Evolutionary conservation across 345 rosid species (phyloP), one percentile per base, ranked within the genome.

Genomic region (Eucalyptus microcorys): DNA sequence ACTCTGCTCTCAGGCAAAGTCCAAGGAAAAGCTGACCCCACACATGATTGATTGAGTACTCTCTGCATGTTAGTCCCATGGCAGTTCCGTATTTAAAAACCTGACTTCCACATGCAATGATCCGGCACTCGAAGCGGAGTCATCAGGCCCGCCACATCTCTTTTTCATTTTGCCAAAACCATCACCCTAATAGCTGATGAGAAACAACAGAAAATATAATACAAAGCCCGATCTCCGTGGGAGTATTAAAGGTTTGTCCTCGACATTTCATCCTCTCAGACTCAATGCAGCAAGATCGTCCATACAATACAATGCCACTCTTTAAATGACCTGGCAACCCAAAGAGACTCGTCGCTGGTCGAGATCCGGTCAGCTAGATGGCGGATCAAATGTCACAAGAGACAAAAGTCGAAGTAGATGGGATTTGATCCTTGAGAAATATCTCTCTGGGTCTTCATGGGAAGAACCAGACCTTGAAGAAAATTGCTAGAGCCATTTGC

Each of bases 391-490:
- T 55, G 30, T 11, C 64, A 40, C 45, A 40, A 30, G 64, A 42
- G 45, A 61, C 9, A 19, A 8, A 49, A 53, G 87, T 34, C 12
- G 6, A 42, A 86, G 47, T 21, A 42, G 37, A 30, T 3, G 49
- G n/a, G 59, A 86, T 61, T 26, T 17, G 55, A 86, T 40, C 32
- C 87, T 50, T 50, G n/a, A 86, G 68, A 86, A 50, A 27, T 22
- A 55, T 7, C 64, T 79, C 30, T 32, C 55, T 34, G 85, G 84
- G 17, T 37, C 53, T 79, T 92, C 91, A 98, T 71, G 98, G 94
- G 90, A 98, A 98, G 94, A 98, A 98, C 97, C 97, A 96, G 90
- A 93, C 98, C 93, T 98, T 98, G 92, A 98, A 92, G 92, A 98
- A 96, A 93, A 98, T 90, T 79, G 99, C 96, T 34, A 98, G 92